phyloP scores from a whole-genome alignment of 179 eudicot genomes.

The Beta corolliflora region DNA sequence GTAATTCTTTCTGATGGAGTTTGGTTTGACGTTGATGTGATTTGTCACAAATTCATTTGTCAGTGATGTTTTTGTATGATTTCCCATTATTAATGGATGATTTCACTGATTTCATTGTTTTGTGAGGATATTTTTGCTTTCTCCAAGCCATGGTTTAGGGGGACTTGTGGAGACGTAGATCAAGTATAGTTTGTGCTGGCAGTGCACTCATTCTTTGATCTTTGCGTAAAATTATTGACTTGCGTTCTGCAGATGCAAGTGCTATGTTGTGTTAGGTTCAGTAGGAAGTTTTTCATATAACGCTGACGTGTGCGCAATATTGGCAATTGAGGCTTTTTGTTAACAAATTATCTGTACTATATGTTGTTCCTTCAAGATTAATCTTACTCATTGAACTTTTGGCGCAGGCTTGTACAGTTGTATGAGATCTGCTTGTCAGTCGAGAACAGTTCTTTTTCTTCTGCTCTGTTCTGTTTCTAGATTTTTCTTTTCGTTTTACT shows the following conservation, averaged over 20 bases:
- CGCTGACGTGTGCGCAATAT: not conserved
- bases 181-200: not conserved
- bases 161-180: not conserved
- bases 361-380: not conserved
- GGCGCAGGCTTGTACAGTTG: not conserved
- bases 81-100: not conserved
- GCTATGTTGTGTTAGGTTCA: not conserved
- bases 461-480: not conserved
- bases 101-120: not conserved
- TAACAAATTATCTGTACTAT: not conserved
- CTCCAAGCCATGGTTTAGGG: not conserved
- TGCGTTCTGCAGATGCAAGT: not conserved
- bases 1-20: no score
- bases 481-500: not conserved
- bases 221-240: not conserved
- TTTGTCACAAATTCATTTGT: no score
- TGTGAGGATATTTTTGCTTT: not conserved
- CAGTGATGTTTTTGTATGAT: no score
- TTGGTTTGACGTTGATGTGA: no score
- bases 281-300: not conserved
- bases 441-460: not conserved
- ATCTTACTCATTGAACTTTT: not conserved
- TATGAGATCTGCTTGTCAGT: not conserved
- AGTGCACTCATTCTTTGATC: not conserved
- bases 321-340: not conserved